Conservation (phyloP, 305 asterid genomes). For the Fraxinus dipetala region DNA sequence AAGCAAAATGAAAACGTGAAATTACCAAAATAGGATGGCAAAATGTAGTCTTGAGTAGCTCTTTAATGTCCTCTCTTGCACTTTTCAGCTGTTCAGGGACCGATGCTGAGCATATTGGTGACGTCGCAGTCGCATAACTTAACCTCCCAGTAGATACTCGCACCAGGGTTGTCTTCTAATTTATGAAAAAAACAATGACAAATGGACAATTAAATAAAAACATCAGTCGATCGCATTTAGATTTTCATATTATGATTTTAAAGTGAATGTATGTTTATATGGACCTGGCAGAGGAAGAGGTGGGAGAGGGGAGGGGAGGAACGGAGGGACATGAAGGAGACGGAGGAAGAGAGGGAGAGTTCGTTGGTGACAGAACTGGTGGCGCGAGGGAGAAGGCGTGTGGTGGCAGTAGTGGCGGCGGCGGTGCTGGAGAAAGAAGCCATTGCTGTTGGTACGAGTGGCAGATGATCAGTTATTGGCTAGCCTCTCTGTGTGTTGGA, state of each 20-base stretch:
- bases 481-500: constrained; percentile 22
- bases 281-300: constrained; percentile 57
- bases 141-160: constrained; percentile 43
- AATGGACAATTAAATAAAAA: not conserved
- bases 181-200: not conserved
- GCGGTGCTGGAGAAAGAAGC: constrained; percentile 34
- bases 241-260: not conserved
- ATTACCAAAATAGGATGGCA: constrained; percentile 82
- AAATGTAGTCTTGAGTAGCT: constrained; percentile 57
- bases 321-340: constrained; percentile 44
- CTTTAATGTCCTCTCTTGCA: constrained; percentile 83
- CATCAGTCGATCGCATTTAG: not conserved
- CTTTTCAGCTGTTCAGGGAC: constrained; percentile 72
- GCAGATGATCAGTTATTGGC: constrained; percentile 24
- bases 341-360: constrained; percentile 38
- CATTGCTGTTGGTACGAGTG: constrained; percentile 34
- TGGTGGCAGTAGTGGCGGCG: constrained; percentile 38
- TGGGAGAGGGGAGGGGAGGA: constrained; percentile 48
- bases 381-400: constrained; percentile 49
- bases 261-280: not conserved
- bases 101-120: constrained; percentile 74
- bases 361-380: constrained; percentile 28
- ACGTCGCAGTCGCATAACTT: constrained; percentile 46
- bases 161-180: constrained; percentile 38
- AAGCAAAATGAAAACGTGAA: not conserved